Conservation (phyloP, 257 asterid genomes). For the Solanum lignicaule region DNA sequence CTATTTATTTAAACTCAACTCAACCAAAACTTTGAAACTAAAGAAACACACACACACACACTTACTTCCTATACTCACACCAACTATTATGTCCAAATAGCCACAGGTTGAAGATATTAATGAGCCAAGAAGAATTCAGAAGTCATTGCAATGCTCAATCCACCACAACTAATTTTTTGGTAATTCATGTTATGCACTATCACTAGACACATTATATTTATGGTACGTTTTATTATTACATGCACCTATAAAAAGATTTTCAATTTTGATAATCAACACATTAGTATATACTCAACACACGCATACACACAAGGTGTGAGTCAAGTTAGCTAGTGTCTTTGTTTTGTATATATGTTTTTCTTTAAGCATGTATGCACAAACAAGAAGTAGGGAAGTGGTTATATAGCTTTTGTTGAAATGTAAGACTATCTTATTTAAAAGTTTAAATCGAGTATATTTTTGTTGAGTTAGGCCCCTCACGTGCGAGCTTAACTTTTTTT, state of each 20-base stretch:
- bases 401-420: background rate
- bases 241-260: background rate
- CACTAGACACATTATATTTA: background rate
- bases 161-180: background rate
- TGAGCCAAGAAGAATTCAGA: background rate
- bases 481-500: background rate
- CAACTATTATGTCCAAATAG: background rate
- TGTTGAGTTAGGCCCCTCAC: background rate
- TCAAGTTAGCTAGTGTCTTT: background rate
- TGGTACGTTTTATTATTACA: background rate
- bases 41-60: background rate
- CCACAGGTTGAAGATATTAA: background rate
- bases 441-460: background rate
- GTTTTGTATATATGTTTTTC: background rate
- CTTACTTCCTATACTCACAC: background rate
- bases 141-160: background rate
- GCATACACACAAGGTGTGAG: background rate
- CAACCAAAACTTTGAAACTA: conserved; percentile 3
- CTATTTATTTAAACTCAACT: conserved; percentile 28
- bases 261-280: background rate
- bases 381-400: background rate
- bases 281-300: background rate
- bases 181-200: background rate
- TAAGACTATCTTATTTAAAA: background rate
- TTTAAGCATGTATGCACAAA: background rate